Conservation (phyloP, 306 rosid genomes). For the Quercus berberidifolia region DNA sequence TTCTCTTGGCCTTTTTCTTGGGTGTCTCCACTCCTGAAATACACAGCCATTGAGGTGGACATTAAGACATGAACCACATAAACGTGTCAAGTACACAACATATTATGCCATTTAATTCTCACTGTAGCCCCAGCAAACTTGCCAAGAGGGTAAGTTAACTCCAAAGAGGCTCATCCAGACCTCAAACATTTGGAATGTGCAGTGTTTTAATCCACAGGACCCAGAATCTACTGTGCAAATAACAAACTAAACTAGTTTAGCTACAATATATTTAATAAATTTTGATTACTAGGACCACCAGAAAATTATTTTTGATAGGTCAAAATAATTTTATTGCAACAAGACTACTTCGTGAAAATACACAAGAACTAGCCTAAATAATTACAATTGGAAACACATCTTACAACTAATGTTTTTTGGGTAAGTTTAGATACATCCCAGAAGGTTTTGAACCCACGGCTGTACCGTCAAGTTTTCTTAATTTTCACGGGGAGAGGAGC, state of each 20-base stretch:
- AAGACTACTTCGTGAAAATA: too few relatives aligned
- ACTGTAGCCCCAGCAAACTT: background rate
- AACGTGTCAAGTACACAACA: background rate
- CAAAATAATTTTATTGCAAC: too few relatives aligned
- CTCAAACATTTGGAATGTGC: background rate
- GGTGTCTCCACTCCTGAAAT: constrained; percentile 39
- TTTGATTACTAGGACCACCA: background rate
- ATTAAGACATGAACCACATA: constrained; percentile 15
- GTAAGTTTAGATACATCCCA: too few relatives aligned
- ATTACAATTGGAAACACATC: too few relatives aligned
- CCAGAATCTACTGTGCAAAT: background rate
- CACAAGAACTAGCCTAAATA: too few relatives aligned
- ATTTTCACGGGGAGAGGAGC: too few relatives aligned
- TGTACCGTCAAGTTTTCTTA: too few relatives aligned
- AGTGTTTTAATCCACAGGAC: background rate
- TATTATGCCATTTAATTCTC: background rate
- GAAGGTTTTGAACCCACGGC: too few relatives aligned
- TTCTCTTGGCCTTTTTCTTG: constrained; percentile 44
- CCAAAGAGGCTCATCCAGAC: background rate
- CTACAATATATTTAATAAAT: background rate
- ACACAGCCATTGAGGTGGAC: constrained; percentile 35
- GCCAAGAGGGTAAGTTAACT: background rate
- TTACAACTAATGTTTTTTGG: too few relatives aligned
- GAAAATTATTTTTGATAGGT: background rate
- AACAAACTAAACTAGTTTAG: background rate